Conservation (phyloP, 1,284 basidiomycete species). For the Coriolopsis trogii region DNA sequence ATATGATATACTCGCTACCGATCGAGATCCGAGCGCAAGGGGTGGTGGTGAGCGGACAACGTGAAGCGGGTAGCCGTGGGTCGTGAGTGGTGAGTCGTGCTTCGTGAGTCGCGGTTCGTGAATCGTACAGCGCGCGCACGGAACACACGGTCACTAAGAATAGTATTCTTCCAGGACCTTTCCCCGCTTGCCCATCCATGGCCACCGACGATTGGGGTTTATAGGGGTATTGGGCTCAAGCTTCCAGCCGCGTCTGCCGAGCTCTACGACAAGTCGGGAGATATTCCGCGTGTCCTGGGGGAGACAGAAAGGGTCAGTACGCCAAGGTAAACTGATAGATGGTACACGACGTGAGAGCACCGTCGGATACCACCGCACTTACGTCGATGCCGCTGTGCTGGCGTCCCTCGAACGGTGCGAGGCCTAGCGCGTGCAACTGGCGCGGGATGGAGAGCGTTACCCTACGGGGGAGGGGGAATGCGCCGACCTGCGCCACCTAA, state of each 20-base stretch:
- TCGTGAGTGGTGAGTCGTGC: no score
- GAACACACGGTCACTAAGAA: constrained; percentile 10
- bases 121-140: no score
- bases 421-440: constrained; percentile 60
- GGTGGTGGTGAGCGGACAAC: not conserved
- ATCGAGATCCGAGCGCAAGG: not conserved
- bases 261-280: constrained; percentile 73
- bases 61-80: no score
- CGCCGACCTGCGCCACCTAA: constrained; percentile 18
- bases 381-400: constrained; percentile 90
- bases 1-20: constrained; percentile 1
- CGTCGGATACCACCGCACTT: constrained; percentile 39
- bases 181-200: constrained; percentile 80
- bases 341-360: not conserved
- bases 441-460: constrained; percentile 61
- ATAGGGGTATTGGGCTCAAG: constrained; percentile 77
- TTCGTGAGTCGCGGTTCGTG: no score
- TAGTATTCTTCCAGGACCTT: constrained; percentile 59
- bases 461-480: constrained; percentile 33
- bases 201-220: constrained; percentile 70
- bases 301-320: constrained; percentile 3
- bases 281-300: constrained; percentile 86
- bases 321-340: constrained; percentile 1
- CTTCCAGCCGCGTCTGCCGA: constrained; percentile 66
- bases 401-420: constrained; percentile 76